Evolutionary conservation across 2,329 filamentous ascomycete genomes (phyloP).

Genomic region (Blastomyces emzantsi): DNA sequence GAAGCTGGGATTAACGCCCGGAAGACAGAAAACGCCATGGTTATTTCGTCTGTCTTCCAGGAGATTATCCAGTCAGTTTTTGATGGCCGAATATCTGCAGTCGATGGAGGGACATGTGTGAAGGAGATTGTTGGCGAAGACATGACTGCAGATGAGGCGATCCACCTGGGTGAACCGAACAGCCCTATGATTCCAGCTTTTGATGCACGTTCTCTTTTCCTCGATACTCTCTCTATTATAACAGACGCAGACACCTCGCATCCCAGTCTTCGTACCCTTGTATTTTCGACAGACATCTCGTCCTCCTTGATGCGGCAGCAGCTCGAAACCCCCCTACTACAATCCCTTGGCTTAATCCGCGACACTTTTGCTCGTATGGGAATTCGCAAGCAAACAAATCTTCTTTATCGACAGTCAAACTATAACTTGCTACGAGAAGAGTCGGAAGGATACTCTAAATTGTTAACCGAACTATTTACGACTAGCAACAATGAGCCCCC

Average conservation of each 20-base stretch:
- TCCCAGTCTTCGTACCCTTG: conserved; percentile 54
- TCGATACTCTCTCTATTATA: conserved; percentile 73
- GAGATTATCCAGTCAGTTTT: conserved; percentile 72
- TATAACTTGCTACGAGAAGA: conserved; percentile 95
- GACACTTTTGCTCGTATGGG: conserved; percentile 75
- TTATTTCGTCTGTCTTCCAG: conserved; percentile 66
- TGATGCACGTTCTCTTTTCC: conserved; percentile 61
- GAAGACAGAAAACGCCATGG: conserved; percentile 57
- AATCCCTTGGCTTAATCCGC: conserved; percentile 68
- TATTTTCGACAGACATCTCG: conserved; percentile 64
- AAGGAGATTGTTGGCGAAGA: conserved; percentile 62
- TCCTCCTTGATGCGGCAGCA: conserved; percentile 65
- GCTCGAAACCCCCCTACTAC: conserved; percentile 69
- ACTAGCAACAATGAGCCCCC: conserved; percentile 67
- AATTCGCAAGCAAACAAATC: conserved; percentile 83
- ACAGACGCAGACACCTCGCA: conserved; percentile 60
- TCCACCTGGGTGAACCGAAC: conserved; percentile 38
- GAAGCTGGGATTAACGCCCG: conserved; percentile 56
- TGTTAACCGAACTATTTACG: conserved; percentile 91
- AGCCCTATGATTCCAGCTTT: conserved; percentile 32
- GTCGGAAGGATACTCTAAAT: conserved; percentile 91
- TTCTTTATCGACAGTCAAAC: conserved; percentile 90
- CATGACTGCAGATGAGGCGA: conserved; percentile 40
- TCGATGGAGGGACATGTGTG: conserved; percentile 62
- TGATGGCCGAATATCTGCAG: conserved; percentile 56